Conservation (phyloP, 768 basidiomycete genomes). For the Lactarius pseudohatsudake region DNA sequence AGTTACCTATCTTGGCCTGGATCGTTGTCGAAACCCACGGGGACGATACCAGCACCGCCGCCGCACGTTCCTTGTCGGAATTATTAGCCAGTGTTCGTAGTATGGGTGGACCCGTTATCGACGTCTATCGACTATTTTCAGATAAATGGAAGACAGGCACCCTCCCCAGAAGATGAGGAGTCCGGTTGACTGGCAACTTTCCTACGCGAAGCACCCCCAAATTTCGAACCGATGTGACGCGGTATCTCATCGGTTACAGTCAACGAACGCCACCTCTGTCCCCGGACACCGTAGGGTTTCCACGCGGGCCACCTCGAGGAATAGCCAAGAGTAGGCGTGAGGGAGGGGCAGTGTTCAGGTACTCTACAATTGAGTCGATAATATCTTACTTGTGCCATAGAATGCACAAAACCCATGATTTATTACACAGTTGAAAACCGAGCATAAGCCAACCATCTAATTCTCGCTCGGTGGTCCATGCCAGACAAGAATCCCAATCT, state of each 20-base stretch:
- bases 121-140: conserved; percentile 6
- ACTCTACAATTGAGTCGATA: not conserved
- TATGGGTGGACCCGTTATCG: conserved; percentile 3
- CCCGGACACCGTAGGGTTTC: not conserved
- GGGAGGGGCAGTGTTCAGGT: not conserved
- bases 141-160: not conserved
- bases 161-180: not conserved
- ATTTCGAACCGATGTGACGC: not conserved
- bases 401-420: not conserved
- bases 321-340: not conserved
- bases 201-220: not conserved
- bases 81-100: not conserved
- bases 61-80: conserved; percentile 2
- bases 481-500: conserved; percentile 19
- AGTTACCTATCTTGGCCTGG: conserved; percentile 1
- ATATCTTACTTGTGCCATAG: not conserved
- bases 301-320: too few species aligned
- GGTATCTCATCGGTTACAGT: not conserved
- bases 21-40: conserved; percentile 1
- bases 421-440: not conserved
- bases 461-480: not conserved
- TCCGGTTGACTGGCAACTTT: not conserved
- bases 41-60: not conserved
- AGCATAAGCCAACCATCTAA: not conserved
- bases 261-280: not conserved